A percentile compares a stretch with the other conserved stretches of the same genome.
These are phyloP conservation scores for Ochromonas danica DNA, from an alignment of 108 stramenopile genomes.

Conservation along the genomic window DNA sequence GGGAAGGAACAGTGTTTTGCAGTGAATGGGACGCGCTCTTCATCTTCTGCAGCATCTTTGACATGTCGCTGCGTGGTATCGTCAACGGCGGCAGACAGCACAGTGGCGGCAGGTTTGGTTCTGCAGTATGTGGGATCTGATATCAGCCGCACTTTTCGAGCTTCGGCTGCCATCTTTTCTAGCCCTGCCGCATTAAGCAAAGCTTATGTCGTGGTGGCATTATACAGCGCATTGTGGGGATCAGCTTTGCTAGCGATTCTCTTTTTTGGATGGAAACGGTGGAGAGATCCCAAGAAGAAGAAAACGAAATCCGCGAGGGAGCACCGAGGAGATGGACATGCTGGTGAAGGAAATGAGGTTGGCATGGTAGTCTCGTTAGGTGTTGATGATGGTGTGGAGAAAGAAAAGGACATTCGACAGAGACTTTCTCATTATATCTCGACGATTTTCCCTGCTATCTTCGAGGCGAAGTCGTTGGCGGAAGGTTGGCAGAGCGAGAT, in stretches of 20 bases:
- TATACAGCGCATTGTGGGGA: background rate
- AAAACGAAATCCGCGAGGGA: background rate
- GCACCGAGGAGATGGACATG: background rate
- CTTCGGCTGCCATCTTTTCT: background rate
- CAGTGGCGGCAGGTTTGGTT: too few relatives aligned
- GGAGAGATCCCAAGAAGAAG: background rate
- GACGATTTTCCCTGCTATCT: background rate
- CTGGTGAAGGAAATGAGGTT: background rate
- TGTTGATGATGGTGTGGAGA: too few relatives aligned
- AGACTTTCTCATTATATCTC: background rate
- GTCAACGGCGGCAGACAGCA: background rate
- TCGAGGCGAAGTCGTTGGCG: background rate
- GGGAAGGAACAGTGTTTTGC: background rate
- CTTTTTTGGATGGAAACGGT: background rate
- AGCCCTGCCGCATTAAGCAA: background rate
- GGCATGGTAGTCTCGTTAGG: too few relatives aligned
- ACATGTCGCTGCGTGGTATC: background rate
- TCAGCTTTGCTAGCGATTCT: background rate
- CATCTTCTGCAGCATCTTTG: background rate
- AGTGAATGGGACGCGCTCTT: background rate
- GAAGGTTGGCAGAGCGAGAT: background rate
- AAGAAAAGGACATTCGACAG: background rate
- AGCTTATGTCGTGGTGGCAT: too few relatives aligned
- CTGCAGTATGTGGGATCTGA: too few relatives aligned
- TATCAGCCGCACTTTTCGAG: conserved; percentile 4